Evolutionary conservation across 1,284 basidiomycete genomes (phyloP), one percentile per base, ranked within the genome.

Genomic region (Exobasidium cylindrosporum): DNA sequence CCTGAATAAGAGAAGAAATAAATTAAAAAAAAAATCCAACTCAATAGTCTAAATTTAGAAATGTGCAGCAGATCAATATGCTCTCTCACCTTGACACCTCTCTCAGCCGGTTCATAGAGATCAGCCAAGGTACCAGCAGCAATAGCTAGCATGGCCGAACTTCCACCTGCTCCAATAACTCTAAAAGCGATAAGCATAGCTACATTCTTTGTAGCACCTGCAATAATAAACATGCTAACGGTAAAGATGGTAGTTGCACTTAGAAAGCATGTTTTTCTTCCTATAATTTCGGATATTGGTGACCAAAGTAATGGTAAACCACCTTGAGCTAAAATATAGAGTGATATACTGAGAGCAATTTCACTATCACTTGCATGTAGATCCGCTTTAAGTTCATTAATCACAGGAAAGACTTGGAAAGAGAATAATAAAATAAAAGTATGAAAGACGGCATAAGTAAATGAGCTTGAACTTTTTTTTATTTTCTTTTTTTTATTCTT

Each of bases 241-340:
- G 57, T 54, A 44, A 61, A 66, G 50, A 66, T 40, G 40, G 31
- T 23, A 17, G 54, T 60, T 29, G 57, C 62, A 5, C 21, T 28
- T 5, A 64, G 21, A 44, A 66, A 66, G 63, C 47, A 45, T 10
- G 26, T n/a, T 46, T 66, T 66, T 17, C 64, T 53, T 35, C 64
- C 64, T 35, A 86, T 87, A 54, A 94, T 85, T 77, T 93, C 90
- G 58, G 87, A 88, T 21, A 88, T 81, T 0, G 86, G 84, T 57
- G 84, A 86, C 90, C 90, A 91, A 4, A 89, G 58, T 14, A 89
- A 72, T 0, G 89, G 89, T 55, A 87, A 80, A 11, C 82, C 77
- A 0, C 90, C 90, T 77, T 91, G 89, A n/a, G 89, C 78, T 23
- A 90, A 81, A 68, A 93, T 91, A 80, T 90, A 94, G 13, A 90